Base-by-base conservation (phyloP, 306 rosid genomes). In the Sophora flavescens region DNA sequence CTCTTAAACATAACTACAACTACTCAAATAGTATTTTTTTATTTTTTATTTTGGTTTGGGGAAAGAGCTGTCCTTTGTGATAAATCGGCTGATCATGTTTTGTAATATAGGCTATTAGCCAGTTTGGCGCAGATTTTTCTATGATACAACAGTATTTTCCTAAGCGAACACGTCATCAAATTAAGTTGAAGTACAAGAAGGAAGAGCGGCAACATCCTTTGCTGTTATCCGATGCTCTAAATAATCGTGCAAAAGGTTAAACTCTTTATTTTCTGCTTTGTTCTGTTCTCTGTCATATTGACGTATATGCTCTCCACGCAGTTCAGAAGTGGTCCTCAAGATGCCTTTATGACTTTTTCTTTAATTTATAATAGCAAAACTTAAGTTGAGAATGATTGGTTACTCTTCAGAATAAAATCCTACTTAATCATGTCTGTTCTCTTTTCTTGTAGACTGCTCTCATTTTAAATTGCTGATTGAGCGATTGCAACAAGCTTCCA, bases 81-180 rank as follows among this genome's bases (percentile, higher is more conserved):
- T 18, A 73, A 56, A 26, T 50, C 50, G 45, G 77, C 63, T 70
- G 59, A 53, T 58, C 9, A 38, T 28, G 77, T 22, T 57, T 28
- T 63, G 51, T 65, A 44, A 68, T 74, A 35, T 68, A 93, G 97
- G 97, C 89, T 58, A 72, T 93, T 64, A 86, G 81, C 72, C 88
- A 87, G 87, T 87, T 90, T 30, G 97, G 97, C 64, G 77, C 93
- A 32, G 94, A 90, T 86, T 91, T 93, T 86, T 76, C 84, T 70
- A 77, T 88, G 93, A 87, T 93, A 72, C 91, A 88, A 72, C 88
- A 81, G 48, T 88, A 87, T 81, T 93, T 91, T 72, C 97, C 91
- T 1, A 79, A 70, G 76, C 84, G 86, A 82, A 79, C 97, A 18
- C 90, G 89, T 9, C 85, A 66, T 66, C 98, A 93, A 82, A 53